Percentiles rank a stretch among this genome's conserved stretches.
These are phyloP conservation scores for Fusarium scirpi DNA, from an alignment of 2,329 filamentous ascomycete species.

Conservation along the genomic window DNA sequence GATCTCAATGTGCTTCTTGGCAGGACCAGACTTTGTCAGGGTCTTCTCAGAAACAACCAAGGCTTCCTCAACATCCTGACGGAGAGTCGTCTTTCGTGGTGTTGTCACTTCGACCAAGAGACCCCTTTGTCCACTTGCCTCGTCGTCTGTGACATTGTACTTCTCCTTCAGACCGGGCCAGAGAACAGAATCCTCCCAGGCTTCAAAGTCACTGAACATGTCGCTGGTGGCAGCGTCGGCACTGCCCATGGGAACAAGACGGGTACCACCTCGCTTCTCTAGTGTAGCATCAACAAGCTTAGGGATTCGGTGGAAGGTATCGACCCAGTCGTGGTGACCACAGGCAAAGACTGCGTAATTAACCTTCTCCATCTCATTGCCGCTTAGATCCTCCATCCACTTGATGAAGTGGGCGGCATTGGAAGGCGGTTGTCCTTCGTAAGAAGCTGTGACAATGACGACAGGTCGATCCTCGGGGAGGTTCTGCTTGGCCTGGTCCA, in stretches of 20 bases:
- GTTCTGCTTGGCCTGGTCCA: constrained; percentile 72
- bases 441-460: constrained; percentile 76
- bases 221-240: constrained; percentile 72
- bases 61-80: constrained; percentile 44
- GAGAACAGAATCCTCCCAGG: constrained; percentile 71
- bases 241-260: constrained; percentile 61
- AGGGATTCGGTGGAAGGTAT: constrained; percentile 76
- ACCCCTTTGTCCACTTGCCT: constrained; percentile 22
- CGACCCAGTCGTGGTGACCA: constrained; percentile 67
- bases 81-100: constrained; percentile 42
- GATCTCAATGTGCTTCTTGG: constrained; percentile 75
- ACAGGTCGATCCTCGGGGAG: constrained; percentile 71
- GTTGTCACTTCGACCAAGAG: constrained; percentile 41
- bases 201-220: constrained; percentile 75
- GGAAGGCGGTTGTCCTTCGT: constrained; percentile 79
- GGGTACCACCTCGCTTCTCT: constrained; percentile 50
- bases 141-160: constrained; percentile 44
- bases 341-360: constrained; percentile 78
- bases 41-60: constrained; percentile 40
- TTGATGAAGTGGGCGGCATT: constrained; percentile 76
- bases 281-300: constrained; percentile 70
- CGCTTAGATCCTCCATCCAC: constrained; percentile 67
- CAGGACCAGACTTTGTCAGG: constrained; percentile 38
- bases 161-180: constrained; percentile 63
- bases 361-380: constrained; percentile 65